Conservation (phyloP, 805 yeast species). For the Metschnikowia noctiluminum region DNA sequence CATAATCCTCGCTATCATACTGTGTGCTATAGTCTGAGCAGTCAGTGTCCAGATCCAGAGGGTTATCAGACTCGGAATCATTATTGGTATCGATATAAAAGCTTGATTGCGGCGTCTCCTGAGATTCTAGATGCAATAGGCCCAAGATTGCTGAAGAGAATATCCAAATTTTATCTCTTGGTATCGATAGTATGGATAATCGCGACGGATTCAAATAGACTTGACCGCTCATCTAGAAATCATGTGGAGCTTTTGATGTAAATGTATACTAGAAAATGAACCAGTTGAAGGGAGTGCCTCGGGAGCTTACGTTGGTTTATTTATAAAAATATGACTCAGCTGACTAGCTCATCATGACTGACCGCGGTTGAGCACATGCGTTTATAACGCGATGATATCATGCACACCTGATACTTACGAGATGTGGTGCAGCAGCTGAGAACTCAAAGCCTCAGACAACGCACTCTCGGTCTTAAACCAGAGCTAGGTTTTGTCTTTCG, state of each 20-base stretch:
- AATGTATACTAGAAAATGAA: no score
- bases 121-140: slow-evolving; percentile 39
- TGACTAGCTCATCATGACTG: slow-evolving; percentile 4
- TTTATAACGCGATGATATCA: background rate
- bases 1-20: slow-evolving; percentile 2
- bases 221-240: slow-evolving; percentile 39
- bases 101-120: slow-evolving; percentile 12
- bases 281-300: no score
- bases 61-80: background rate
- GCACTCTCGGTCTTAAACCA: slow-evolving; percentile 2
- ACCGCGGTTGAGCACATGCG: slow-evolving; percentile 5
- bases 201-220: slow-evolving; percentile 45
- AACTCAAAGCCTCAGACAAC: background rate
- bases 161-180: slow-evolving; percentile 51
- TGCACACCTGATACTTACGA: background rate
- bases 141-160: slow-evolving; percentile 50
- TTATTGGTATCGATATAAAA: background rate
- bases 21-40: slow-evolving; percentile 1
- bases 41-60: slow-evolving; percentile 5
- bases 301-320: no score
- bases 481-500: slow-evolving; percentile 39
- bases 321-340: background rate
- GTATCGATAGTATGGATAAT: slow-evolving; percentile 51
- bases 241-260: background rate
- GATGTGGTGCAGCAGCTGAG: background rate